Evolutionary conservation across 768 basidiomycete species (phyloP).

Genomic region (Podaxis sp.): DNA sequence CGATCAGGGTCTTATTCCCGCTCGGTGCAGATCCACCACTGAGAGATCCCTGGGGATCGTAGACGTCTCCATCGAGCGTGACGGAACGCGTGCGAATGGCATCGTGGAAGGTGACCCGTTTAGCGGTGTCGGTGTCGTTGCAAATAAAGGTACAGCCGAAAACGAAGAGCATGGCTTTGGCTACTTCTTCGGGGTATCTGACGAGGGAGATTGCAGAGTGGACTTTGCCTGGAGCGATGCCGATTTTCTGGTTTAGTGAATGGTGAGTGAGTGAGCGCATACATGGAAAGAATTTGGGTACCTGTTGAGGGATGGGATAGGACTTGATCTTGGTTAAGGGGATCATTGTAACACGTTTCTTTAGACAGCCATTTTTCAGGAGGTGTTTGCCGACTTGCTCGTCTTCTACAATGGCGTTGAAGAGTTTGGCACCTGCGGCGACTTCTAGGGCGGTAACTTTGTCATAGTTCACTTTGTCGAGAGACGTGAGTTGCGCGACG

Average conservation of each 20-base stretch:
- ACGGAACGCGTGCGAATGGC: constrained; percentile 77
- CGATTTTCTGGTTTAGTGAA: constrained; percentile 61
- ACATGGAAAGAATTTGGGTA: constrained; percentile 27
- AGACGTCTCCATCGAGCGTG: constrained; percentile 92
- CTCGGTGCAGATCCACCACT: constrained; percentile 88
- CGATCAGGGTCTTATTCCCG: constrained; percentile 69
- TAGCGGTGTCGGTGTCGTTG: constrained; percentile 83
- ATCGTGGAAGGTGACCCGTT: constrained; percentile 78
- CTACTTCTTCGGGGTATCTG: constrained; percentile 76
- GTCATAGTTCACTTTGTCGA: constrained; percentile 67
- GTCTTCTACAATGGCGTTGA: constrained; percentile 92
- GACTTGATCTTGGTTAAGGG: constrained; percentile 90
- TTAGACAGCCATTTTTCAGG: constrained; percentile 69
- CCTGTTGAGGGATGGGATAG: constrained; percentile 43
- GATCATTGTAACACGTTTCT: constrained; percentile 90
- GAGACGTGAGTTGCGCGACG: constrained; percentile 77
- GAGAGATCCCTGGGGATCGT: constrained; percentile 93
- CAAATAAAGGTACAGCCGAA: constrained; percentile 94
- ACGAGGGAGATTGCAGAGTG: constrained; percentile 88
- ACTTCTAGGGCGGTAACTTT: constrained; percentile 92
- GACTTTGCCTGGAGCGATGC: constrained; percentile 77
- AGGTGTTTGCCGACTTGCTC: constrained; percentile 87
- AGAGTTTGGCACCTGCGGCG: constrained; percentile 84
- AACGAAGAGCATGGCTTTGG: constrained; percentile 88
- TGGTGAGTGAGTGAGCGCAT: neutral